Base-by-base conservation (phyloP, 441 rosid genomes). In the Isatis lusitanica region DNA sequence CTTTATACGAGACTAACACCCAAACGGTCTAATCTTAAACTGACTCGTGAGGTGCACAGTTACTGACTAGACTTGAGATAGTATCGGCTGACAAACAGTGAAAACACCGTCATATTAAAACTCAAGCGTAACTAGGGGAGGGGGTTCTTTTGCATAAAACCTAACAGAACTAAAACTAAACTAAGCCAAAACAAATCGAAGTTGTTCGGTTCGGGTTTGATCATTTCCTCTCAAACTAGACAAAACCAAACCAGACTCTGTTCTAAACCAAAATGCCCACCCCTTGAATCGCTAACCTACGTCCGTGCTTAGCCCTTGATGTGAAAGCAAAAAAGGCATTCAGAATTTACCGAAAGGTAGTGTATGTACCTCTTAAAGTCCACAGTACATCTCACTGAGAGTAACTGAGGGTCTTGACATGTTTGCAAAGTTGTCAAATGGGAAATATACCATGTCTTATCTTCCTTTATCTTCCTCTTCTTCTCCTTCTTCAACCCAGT, bases 401-500 rank as follows among this genome's bases (percentile, higher is more conserved):
- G 77, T 62, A 58, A 18, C 66, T 55, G 74, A 47, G 52, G 74
- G 55, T 68, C 47, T 36, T 68, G 78, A 39, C 62, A 73, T 73
- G 70, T 62, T 73, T 12, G 63, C 70, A 56, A 63, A 62, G 58
- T 73, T 68, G 33, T 63, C 78, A 21, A 18, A 1, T 56, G 78
- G 66, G 56, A 30, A 47, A 68, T 53, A 68, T 17, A 68, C 11
- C 30, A 78, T 73, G 67, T 78, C 74, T 63, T 73, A 50, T 63
- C 69, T 31, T 68, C 65, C 66, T 55, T 43, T 21, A 9, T 59
- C 67, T 31, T 16, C 62, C 17, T 26, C 52, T 36, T 78, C 85
- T 21, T 74, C 85, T 28, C 63, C 84, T 48, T 84, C 90, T 68
- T 86, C 90, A 12, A 75, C 61, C 90, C 87, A 86, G 74, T 81